Percentiles rank a stretch among this genome's conserved stretches.
Conservation (phyloP, 2,329 filamentous ascomycete genomes). For the Boeremia exigua region DNA sequence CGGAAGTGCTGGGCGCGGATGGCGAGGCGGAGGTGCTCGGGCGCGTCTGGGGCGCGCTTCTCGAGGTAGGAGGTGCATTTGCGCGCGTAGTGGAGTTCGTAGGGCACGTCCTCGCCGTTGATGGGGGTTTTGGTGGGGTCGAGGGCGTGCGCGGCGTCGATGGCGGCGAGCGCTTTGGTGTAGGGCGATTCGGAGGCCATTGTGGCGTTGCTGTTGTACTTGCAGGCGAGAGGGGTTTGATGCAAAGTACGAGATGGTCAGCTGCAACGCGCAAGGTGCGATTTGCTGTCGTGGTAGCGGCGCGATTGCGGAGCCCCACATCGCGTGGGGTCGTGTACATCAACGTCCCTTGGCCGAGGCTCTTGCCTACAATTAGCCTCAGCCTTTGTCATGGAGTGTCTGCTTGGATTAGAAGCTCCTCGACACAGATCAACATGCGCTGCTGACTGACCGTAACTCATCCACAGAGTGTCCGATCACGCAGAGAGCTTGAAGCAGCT, state of each 20-base stretch:
- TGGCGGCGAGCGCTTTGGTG: conserved; percentile 64
- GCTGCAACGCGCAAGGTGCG: background rate
- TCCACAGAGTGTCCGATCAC: too few species aligned
- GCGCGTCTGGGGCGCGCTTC: conserved; percentile 65
- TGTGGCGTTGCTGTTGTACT: background rate
- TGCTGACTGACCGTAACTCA: too few species aligned
- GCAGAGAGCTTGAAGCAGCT: too few species aligned
- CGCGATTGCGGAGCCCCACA: background rate
- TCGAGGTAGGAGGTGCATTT: conserved; percentile 79
- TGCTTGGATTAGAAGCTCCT: too few species aligned
- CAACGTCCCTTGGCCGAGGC: too few species aligned
- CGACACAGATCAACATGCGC: too few species aligned
- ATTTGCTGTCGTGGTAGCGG: background rate
- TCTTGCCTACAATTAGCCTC: too few species aligned
- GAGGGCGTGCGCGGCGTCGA: conserved; percentile 74
- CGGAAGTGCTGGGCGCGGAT: conserved; percentile 85
- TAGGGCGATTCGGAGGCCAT: conserved; percentile 27
- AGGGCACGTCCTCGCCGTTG: conserved; percentile 61
- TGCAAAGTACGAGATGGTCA: background rate
- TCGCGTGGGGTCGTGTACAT: background rate
- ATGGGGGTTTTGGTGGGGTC: conserved; percentile 66
- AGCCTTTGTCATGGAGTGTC: too few species aligned
- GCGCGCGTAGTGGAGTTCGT: conserved; percentile 81
- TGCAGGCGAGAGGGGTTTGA: background rate
- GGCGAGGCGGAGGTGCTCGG: conserved; percentile 73